Percentiles rank a stretch among this genome's conserved stretches.
phyloP scores from a whole-genome alignment of 768 basidiomycete species.

The Clitopilus hobsonii region DNA sequence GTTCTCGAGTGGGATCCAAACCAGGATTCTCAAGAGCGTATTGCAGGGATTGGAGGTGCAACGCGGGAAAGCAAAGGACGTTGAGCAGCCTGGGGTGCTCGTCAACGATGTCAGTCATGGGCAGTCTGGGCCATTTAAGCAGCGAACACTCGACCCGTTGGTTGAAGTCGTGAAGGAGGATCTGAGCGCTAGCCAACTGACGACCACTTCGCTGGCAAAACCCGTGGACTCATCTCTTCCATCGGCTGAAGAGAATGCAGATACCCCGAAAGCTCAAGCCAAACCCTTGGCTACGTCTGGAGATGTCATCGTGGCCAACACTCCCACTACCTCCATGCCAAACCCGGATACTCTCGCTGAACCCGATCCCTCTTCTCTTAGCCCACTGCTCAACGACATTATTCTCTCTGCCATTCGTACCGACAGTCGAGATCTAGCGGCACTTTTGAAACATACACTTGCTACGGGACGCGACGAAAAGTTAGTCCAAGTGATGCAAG shows the following conservation, averaged over 20 bases:
- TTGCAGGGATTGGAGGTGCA: background rate
- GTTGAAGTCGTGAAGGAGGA: background rate
- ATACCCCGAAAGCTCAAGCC: background rate
- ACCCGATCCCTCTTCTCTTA: background rate
- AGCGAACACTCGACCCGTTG: background rate
- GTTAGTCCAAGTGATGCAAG: conserved; percentile 59
- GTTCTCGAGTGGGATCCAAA: conserved; percentile 37
- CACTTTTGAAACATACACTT: conserved; percentile 52
- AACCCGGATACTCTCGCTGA: background rate
- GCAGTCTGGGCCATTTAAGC: too few species aligned
- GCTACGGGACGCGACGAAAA: conserved; percentile 55
- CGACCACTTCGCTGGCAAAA: background rate
- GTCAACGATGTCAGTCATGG: too few species aligned
- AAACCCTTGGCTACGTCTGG: background rate
- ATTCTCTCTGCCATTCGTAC: background rate
- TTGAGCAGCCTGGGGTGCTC: too few species aligned
- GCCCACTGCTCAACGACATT: background rate
- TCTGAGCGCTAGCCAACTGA: background rate
- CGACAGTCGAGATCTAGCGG: conserved; percentile 20
- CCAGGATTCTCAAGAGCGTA: background rate
- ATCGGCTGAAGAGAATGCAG: background rate
- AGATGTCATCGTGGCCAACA: background rate
- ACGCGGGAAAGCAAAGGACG: too few species aligned
- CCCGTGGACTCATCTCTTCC: background rate
- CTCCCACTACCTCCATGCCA: background rate